Evolutionary conservation across 352 stramenopile species (phyloP).

Genomic region (Phytophthora ramorum): DNA sequence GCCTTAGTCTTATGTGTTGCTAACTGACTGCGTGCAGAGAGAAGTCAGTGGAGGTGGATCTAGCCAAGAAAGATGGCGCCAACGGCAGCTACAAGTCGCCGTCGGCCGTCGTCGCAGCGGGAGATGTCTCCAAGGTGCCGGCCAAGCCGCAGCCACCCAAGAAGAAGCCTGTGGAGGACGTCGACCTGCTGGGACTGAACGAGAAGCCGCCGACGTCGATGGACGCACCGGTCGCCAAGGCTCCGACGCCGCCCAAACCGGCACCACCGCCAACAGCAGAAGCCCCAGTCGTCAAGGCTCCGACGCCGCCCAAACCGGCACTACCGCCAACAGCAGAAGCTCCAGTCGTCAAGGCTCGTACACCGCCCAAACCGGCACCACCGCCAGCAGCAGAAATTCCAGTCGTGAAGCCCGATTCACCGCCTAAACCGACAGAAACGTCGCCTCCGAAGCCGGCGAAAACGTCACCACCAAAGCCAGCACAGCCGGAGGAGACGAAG

Average conservation of each 20-base stretch:
- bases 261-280: not conserved
- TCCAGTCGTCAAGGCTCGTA: constrained; percentile 20
- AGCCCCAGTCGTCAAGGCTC: constrained; percentile 2
- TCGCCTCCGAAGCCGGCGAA: constrained; percentile 26
- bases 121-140: constrained; percentile 37
- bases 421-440: constrained; percentile 17
- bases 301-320: constrained; percentile 10
- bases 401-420: constrained; percentile 22
- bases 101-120: constrained; percentile 36
- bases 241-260: constrained; percentile 21
- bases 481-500: constrained; percentile 19
- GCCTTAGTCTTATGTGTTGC: not conserved
- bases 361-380: constrained; percentile 16
- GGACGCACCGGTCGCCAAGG: constrained; percentile 27
- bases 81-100: constrained; percentile 45
- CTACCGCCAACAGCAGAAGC: not conserved
- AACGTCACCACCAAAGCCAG: constrained; percentile 15
- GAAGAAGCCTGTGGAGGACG: constrained; percentile 37
- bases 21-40: constrained; percentile 26
- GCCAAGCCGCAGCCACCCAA: constrained; percentile 33
- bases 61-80: constrained; percentile 38
- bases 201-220: constrained; percentile 38
- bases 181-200: constrained; percentile 57
- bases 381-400: not conserved
- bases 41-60: constrained; percentile 42